Conservation (phyloP, 345 rosid species). For the Trapa incisa region DNA sequence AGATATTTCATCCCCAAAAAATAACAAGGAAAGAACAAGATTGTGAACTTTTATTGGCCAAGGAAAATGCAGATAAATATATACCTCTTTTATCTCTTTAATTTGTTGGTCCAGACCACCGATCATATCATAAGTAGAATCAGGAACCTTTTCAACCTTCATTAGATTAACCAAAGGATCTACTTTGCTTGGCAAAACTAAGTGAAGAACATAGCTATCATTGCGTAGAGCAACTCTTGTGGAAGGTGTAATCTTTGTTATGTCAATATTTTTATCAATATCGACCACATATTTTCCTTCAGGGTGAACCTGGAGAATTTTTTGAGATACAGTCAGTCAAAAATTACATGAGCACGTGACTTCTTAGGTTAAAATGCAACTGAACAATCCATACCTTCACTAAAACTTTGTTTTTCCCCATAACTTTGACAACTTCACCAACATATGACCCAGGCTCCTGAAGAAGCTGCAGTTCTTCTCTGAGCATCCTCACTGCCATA, state of each 20-base stretch:
- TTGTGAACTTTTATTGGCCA: too few species aligned
- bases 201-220: slow-evolving; percentile 92
- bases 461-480: slow-evolving; percentile 86
- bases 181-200: slow-evolving; percentile 81
- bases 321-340: slow-evolving; percentile 3
- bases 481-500: slow-evolving; percentile 67
- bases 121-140: slow-evolving; percentile 99
- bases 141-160: slow-evolving; percentile 99
- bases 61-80: not conserved
- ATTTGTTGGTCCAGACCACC: slow-evolving; percentile 99
- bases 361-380: not conserved
- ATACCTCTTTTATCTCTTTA: slow-evolving; percentile 96
- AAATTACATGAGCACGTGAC: not conserved
- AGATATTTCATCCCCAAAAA: not conserved
- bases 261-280: slow-evolving; percentile 80
- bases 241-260: slow-evolving; percentile 76
- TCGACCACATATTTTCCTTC: slow-evolving; percentile 95
- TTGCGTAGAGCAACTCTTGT: slow-evolving; percentile 93
- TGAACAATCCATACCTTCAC: slow-evolving; percentile 45
- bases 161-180: slow-evolving; percentile 92
- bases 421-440: slow-evolving; percentile 93
- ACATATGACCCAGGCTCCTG: slow-evolving; percentile 98
- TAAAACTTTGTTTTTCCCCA: slow-evolving; percentile 89
- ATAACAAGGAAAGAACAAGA: not conserved
- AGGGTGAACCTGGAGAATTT: slow-evolving; percentile 68